Evolutionary conservation across 805 yeast genomes (phyloP).

Genomic region (Pichia manshurica): DNA sequence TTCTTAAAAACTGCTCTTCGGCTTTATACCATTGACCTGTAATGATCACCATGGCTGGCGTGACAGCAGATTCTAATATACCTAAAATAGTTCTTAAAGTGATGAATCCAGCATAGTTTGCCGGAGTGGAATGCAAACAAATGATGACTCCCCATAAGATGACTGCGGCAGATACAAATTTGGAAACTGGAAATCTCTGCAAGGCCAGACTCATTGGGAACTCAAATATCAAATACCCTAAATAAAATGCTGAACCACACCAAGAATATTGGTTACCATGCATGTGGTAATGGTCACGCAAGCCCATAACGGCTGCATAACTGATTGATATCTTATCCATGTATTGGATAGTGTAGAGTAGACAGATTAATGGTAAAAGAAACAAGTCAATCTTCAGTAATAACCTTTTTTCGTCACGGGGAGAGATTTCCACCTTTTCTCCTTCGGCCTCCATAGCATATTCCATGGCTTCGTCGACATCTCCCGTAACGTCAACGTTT

Average conservation of each 20-base stretch:
- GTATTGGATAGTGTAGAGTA: conserved; percentile 46
- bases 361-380: conserved; percentile 45
- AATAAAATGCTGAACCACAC: conserved; percentile 24
- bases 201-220: conserved; percentile 40
- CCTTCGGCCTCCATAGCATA: conserved; percentile 10
- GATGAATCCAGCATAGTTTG: too few relatives aligned
- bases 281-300: conserved; percentile 45
- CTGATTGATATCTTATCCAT: conserved; percentile 55
- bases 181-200: conserved; percentile 45
- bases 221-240: conserved; percentile 48
- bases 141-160: conserved; percentile 44
- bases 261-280: conserved; percentile 33
- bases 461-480: conserved; percentile 14
- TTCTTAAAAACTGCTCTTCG: conserved; percentile 29
- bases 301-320: conserved; percentile 54
- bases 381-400: conserved; percentile 42
- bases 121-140: conserved; percentile 42
- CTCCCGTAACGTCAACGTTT: conserved; percentile 8
- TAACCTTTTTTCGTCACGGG: conserved; percentile 8
- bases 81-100: too few relatives aligned
- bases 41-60: conserved; percentile 33
- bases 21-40: conserved; percentile 30
- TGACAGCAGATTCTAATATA: too few relatives aligned
- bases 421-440: conserved; percentile 6
- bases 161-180: conserved; percentile 19